Evolutionary conservation across 129 eudicot species (phyloP).

Genomic region (Heracleum sosnowskyi): DNA sequence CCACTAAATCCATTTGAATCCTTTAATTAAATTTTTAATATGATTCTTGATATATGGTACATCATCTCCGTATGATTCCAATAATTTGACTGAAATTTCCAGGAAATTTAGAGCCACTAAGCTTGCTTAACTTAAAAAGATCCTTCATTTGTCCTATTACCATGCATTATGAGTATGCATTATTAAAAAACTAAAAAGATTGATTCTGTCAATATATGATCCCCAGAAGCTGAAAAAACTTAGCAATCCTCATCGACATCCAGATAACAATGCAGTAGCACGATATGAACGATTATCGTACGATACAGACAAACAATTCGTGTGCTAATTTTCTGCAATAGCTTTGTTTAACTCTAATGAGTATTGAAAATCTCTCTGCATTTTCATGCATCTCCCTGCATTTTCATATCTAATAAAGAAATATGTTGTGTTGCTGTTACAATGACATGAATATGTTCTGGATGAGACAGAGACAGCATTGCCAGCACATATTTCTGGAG

Average conservation of each 20-base stretch:
- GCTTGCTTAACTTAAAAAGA: background rate
- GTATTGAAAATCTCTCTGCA: background rate
- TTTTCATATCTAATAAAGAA: background rate
- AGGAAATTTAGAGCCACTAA: background rate
- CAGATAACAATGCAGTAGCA: background rate
- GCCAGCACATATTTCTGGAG: constrained; percentile 2
- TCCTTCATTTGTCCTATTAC: background rate
- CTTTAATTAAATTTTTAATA: background rate
- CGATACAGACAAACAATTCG: constrained; percentile 4
- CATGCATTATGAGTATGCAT: background rate
- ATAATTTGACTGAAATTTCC: background rate
- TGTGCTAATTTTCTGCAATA: background rate
- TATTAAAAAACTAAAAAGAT: background rate
- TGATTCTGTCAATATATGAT: background rate
- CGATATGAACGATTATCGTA: background rate
- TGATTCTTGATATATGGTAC: background rate
- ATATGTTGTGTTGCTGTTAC: constrained; percentile 7
- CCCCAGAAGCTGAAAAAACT: background rate
- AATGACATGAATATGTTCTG: constrained; percentile 1
- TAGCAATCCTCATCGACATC: background rate
- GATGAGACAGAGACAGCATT: constrained; percentile 10
- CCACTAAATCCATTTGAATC: constrained; percentile 2
- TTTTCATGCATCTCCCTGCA: background rate
- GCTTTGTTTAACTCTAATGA: constrained; percentile 2
- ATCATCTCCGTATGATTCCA: constrained; percentile 8